Percentiles rank a stretch among this genome's conserved stretches.
These are phyloP conservation scores for Platanus orientalis DNA, from an alignment of 164 flowering plant species.

Conservation along the genomic window DNA sequence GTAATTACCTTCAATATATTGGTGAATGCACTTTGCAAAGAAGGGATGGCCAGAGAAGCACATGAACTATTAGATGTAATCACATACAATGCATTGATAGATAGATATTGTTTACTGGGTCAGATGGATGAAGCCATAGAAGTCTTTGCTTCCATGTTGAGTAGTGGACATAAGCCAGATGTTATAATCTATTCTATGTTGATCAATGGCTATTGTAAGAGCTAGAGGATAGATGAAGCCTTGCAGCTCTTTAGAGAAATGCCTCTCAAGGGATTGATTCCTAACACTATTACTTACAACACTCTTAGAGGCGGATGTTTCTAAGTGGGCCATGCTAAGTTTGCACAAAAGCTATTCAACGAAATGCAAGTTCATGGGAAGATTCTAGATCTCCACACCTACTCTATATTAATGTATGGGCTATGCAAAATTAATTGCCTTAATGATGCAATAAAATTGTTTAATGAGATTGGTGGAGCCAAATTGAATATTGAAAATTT, in stretches of 20 bases:
- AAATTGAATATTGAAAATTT: background rate
- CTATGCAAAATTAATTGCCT: background rate
- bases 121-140: background rate
- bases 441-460: slow-evolving; percentile 7
- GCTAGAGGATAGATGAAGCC: slow-evolving; percentile 7
- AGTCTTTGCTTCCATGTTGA: slow-evolving; percentile 1
- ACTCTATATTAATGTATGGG: slow-evolving; percentile 4
- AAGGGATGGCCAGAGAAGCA: background rate
- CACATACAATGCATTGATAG: background rate
- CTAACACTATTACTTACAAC: slow-evolving; percentile 3
- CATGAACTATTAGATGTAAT: background rate
- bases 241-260: slow-evolving; percentile 1
- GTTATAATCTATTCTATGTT: slow-evolving; percentile 6
- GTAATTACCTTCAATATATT: background rate
- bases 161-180: slow-evolving; percentile 1
- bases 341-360: background rate
- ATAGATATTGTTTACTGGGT: background rate
- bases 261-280: slow-evolving; percentile 1
- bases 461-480: background rate
- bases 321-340: background rate
- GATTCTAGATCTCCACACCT: background rate
- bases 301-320: slow-evolving; percentile 1
- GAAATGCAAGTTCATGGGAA: no score
- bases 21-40: background rate
- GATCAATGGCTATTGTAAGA: slow-evolving; percentile 13